Base-by-base conservation (phyloP, 2,329 filamentous ascomycete species). In the Myotisia sp. region DNA sequence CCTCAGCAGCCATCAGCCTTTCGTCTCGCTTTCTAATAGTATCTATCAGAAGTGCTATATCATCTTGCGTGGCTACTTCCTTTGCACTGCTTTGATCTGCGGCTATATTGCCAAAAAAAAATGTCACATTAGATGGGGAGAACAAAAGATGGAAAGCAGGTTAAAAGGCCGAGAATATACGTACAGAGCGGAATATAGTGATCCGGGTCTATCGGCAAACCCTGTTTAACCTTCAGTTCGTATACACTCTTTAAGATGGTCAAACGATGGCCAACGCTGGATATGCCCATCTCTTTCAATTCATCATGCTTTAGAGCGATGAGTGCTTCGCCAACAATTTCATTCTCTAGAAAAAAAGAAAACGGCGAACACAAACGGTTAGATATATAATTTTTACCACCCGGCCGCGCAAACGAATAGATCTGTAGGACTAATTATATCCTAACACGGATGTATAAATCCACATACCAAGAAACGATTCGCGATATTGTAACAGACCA, bases 201-300 rank as follows among this genome's bases (percentile, higher is more conserved):
- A 49, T 94, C 87, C 41, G 79, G 77, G 52, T 95, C 87, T 47
- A 94, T 72, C 10, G 83, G 79, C 40, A 95, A 74, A 48, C 92
- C 85, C 52, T 94, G 86, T 44, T 84, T 84, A 55, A 87, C 79
- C 63, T 98, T 98, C 51, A 90, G 78, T 52, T 95, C 86, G 61
- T 94, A 95, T 36, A 95, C 85, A 49, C 77, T 86, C 63, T 94
- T 95, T 38, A 98, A 69, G 38, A 98, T 92, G 14, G 85, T 92
- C 48, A 98, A 67, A 40, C 90, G 78, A 62, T 98, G 90, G 26
- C 90, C 90, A 30, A 94, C 84, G 60, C 87, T 95, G 42, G 68
- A 67, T 44, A 98, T 81, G 30, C 86, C 86, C 76, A 95, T 87
- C 53, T 92, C 84, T 59, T 92, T 93, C 48, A 98, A 65, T 54